Base-by-base conservation (phyloP, 345 rosid genomes). In the Citrus glauca region DNA sequence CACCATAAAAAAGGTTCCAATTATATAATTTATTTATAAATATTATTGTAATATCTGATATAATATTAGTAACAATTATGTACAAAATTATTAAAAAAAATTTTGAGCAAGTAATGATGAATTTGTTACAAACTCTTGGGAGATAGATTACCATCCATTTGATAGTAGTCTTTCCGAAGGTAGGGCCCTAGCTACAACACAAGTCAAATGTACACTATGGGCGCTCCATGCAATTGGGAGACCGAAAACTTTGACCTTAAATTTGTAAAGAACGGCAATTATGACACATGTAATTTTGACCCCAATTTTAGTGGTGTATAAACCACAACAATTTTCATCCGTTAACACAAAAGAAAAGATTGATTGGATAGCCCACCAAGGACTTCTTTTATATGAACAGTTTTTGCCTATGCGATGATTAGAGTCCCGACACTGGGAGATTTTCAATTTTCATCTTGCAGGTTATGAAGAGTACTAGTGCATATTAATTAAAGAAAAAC, bases 251-350 rank as follows among this genome's bases (percentile, higher is more conserved):
- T 80, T 62, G 79, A 80, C 76, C 57, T 56, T 20, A 27, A 19
- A 48, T 60, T 48, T 48, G 7, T 6, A 56, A 33, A 75, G 75
- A 40, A 19, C 9, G 63, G 27, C 35, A 22, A 22, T 30, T 1
- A 32, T 9, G 13, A 10, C 30, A 3, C 19, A 63, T 33, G 22
- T n/a, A 5, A 33, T 38, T 25, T 61, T 8, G 27, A 37, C 25
- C 1, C 67, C 77, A 42, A 38, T 16, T 40, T 78, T 59, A 59
- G 42, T 73, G 84, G 82, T 72, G 79, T 75, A 57, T 24, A 53
- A 42, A 71, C 66, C 84, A 71, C 25, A 22, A 30, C 50, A 65
- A 81, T 69, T 79, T 37, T 38, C 55, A 14, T 69, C 81, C 86
- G 4, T 45, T 53, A 50, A 66, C 35, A n/a, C 24, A 35, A 50